Evolutionary conservation across 1,284 basidiomycete genomes (phyloP).

Genomic region (Athelia sp.): DNA sequence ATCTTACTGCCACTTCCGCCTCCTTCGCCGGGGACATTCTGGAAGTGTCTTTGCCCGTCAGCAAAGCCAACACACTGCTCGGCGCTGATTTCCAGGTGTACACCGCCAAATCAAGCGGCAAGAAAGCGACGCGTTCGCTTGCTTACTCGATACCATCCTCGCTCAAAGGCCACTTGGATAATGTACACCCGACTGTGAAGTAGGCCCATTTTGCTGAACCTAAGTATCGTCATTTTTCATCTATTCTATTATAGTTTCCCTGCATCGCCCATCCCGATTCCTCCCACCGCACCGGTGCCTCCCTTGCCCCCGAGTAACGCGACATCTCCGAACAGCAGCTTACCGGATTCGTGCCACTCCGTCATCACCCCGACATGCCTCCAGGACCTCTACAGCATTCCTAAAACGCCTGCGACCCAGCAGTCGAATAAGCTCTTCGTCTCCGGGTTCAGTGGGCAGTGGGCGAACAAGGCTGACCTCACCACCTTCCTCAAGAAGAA

Average conservation of each 20-base stretch:
- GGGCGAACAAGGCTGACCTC: conserved; percentile 38
- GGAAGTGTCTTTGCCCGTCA: conserved; percentile 29
- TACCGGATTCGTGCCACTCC: conserved; percentile 28
- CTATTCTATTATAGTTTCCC: no score
- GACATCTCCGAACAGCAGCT: no score
- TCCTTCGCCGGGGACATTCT: conserved; percentile 38
- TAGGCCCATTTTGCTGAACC: conserved; percentile 7
- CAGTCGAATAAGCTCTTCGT: conserved; percentile 32
- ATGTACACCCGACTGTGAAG: conserved; percentile 34
- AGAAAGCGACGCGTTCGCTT: conserved; percentile 29
- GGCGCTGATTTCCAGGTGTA: conserved; percentile 34
- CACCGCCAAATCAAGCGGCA: conserved; percentile 27
- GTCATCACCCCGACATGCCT: conserved; percentile 38
- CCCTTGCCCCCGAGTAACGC: no score
- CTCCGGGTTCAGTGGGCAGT: conserved; percentile 35
- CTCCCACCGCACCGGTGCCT: no score
- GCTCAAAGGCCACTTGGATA: conserved; percentile 30
- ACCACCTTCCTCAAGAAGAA: conserved; percentile 47
- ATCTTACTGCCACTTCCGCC: conserved; percentile 15
- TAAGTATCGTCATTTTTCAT: not conserved
- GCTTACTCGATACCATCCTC: conserved; percentile 35
- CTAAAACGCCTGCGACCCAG: conserved; percentile 27
- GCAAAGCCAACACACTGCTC: conserved; percentile 34
- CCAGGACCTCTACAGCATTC: conserved; percentile 35
- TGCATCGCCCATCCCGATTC: no score